Percentiles rank a stretch among this genome's conserved stretches.
Conservation (phyloP, 2,329 filamentous ascomycete genomes). For the Cyphellophora attinorum region DNA sequence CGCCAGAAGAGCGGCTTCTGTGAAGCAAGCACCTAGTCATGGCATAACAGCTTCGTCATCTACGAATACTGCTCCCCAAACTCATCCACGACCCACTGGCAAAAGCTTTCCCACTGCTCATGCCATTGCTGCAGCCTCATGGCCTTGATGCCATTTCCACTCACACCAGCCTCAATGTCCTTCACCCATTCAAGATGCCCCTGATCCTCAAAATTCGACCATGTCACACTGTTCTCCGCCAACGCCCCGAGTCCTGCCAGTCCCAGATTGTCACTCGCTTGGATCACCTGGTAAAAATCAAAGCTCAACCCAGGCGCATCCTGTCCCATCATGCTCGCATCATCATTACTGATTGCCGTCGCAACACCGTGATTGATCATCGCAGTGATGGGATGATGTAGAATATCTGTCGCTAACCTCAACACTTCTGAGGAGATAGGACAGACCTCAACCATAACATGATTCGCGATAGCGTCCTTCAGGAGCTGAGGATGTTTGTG, state of each 20-base stretch:
- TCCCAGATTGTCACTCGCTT: slow-evolving; percentile 3
- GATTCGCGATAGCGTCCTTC: background rate
- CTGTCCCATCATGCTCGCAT: slow-evolving; percentile 1
- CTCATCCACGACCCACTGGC: slow-evolving; percentile 2
- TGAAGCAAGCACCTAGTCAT: too few species aligned
- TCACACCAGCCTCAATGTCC: slow-evolving; percentile 1
- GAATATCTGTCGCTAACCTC: slow-evolving; percentile 1
- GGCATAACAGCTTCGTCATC: too few species aligned
- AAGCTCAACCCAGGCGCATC: background rate
- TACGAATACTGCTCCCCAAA: background rate
- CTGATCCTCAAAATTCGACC: slow-evolving; percentile 3
- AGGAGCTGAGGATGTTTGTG: slow-evolving; percentile 3
- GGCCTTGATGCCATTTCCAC: slow-evolving; percentile 2
- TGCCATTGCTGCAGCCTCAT: slow-evolving; percentile 1
- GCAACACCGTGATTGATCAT: slow-evolving; percentile 2
- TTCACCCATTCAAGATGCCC: background rate
- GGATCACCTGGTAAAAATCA: slow-evolving; percentile 3
- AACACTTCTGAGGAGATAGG: slow-evolving; percentile 2
- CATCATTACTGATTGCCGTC: slow-evolving; percentile 2
- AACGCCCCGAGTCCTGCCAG: slow-evolving; percentile 1
- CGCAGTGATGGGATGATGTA: slow-evolving; percentile 1
- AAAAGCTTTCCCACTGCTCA: slow-evolving; percentile 2
- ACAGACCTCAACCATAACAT: slow-evolving; percentile 2
- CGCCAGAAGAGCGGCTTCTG: too few species aligned
- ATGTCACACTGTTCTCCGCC: slow-evolving; percentile 1